Conservation (phyloP, 352 stramenopile species). For the Albugo laibachii region DNA sequence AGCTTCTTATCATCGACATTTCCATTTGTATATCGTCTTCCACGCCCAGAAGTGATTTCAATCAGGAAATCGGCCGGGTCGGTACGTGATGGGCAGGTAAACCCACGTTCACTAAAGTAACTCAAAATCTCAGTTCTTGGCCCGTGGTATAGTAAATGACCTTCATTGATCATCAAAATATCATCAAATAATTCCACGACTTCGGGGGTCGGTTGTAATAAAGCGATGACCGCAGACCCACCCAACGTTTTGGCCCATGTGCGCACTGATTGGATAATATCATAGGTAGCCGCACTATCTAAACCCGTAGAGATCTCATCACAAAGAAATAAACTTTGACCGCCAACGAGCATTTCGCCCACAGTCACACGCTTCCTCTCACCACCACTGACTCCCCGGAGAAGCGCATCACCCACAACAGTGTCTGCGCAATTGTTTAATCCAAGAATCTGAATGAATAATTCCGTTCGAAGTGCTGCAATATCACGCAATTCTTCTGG, state of each 20-base stretch:
- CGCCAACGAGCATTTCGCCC: conserved; percentile 79
- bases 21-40: conserved; percentile 5
- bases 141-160: conserved; percentile 86
- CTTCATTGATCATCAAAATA: conserved; percentile 85
- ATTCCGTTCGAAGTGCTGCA: conserved; percentile 38
- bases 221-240: conserved; percentile 18
- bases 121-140: conserved; percentile 32
- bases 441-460: conserved; percentile 69
- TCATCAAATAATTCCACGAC: conserved; percentile 91
- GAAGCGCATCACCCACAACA: conserved; percentile 75
- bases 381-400: conserved; percentile 83
- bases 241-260: conserved; percentile 18
- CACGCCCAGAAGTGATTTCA: conserved; percentile 39
- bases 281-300: conserved; percentile 81
- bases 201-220: conserved; percentile 71
- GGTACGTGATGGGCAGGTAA: conserved; percentile 32
- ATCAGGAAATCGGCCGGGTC: conserved; percentile 50
- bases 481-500: conserved; percentile 57
- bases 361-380: conserved; percentile 80
- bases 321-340: conserved; percentile 54
- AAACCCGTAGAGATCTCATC: conserved; percentile 89
- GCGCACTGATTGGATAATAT: conserved; percentile 67
- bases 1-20: background rate
- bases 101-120: conserved; percentile 76
- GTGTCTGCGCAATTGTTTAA: conserved; percentile 80